Base-by-base conservation (phyloP, 2,329 filamentous ascomycete genomes). In the Bipolaris cookei region DNA sequence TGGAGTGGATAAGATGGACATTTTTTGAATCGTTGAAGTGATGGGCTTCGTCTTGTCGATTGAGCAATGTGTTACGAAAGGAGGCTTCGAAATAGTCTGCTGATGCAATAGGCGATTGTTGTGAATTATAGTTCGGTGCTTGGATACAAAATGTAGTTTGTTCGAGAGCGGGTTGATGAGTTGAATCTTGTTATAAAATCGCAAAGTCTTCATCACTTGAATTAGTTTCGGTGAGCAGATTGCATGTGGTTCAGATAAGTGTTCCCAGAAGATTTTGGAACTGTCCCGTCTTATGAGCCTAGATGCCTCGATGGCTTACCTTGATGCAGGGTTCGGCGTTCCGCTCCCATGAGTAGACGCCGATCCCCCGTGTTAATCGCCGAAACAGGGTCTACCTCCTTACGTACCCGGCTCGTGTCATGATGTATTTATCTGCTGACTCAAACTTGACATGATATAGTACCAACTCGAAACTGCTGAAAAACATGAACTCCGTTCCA, bases 311-410 rank as follows among this genome's bases (percentile, higher is more conserved):
- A 7, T 18, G n/a, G 11, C 8, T 13, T 2, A 13, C 45, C 16
- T 25, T 14, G 23, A 6, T 23, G 16, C 16, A 23, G 46, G 16
- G 35, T n/a, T 48, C 37, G 47, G 47, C 21, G 37, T 50, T 34
- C n/a, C 25, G 25, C 45, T n/a, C 20, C 5, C 7, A 13, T 11
- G 3, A 6, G 14, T 13, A 42, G 28, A 50, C 47, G 47, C 35
- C 47, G 47, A 50, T 23, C 16, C 23, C 21, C 25, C 37, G 2
- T 41, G 47, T 18, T 30, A 42, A 16, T 50, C 47, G 47, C 47
- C 47, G 47, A 50, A 41, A 38, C 34, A 18, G 7, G 21, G 45
- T 42, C 21, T 23, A 25, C 8, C 4, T 14, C 21, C 2, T n/a
- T n/a, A 8, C 8, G 7, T n/a, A 4, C 6, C 18, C 14, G 8